Evolutionary conservation across 1,139 yeast species (phyloP), one percentile per base, ranked within the genome.

Genomic region (Pichia sp.): DNA sequence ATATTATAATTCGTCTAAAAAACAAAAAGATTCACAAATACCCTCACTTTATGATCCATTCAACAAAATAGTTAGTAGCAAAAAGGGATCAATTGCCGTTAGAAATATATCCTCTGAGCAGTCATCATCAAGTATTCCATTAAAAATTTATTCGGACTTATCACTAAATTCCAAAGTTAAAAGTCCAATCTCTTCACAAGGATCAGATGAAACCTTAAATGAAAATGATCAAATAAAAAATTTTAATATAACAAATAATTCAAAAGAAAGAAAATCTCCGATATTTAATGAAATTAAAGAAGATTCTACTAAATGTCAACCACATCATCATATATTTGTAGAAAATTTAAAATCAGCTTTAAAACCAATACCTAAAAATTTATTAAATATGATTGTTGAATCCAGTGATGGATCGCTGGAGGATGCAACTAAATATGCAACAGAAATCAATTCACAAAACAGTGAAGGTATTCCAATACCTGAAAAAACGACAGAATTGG

Each of bases 391-490:
- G 51, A 61, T 80, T 32, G 87, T 82, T 29, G 82, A 80, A 49
- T 74, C 88, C 3, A 76, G 80, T 56, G 78, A 80, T 21, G 88
- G 88, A 0, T 68, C 69, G 41, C 54, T 78, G 18, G 74, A 72
- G 49, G 89, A 82, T 55, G 89, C 89, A 7, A 81, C 89, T 5
- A 76, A 74, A 50, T 81, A 76, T 59, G 91, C 87, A 2, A 82
- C 89, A 2, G 89, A 81, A 56, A 68, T 82, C 37, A 82, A 82
- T 56, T 73, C 86, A 0, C 68, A 75, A 29, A 75, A 76, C 48
- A 70, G 80, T 46, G 76, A 72, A 47, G 84, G 82, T 9, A 72
- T 81, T 42, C 84, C 84, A 6, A 59, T 78, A 19, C 86, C 87
- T 0, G 78, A 73, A 40, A 70, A 68, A 42, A 64, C 68, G 4